Base-by-base conservation (phyloP, 2,329 filamentous ascomycete genomes). In the Diplodia sapinea region DNA sequence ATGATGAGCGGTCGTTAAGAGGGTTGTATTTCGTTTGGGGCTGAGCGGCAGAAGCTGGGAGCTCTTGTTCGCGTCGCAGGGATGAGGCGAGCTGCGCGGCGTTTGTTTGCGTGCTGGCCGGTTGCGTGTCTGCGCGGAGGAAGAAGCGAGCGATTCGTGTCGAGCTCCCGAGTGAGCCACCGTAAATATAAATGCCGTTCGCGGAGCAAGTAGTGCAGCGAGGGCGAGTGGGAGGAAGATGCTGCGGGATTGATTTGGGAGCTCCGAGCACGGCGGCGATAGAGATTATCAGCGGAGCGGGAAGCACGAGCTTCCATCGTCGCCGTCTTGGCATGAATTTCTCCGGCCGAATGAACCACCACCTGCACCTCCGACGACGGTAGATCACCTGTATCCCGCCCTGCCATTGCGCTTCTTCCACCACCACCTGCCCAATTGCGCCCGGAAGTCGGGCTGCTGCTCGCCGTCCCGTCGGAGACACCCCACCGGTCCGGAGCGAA, bases 1-100 rank as follows among this genome's bases (percentile, higher is more conserved):
- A 85, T 85, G 71, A 13, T 69, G 33, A 12, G 15, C 17, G 15
- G 11, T 54, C n/a, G 23, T 51, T 31, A 8, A 12, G 33, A 17
- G n/a, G 36, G 3, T 49, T 23, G 15, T 33, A 33, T 15, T 49
- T 31, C 38, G 26, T 23, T 47, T 47, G 43, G 43, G 2, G 33
- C 15, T 5, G 56, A 26, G 20, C 9, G 9, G 7, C 26, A 38
- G 52, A 49, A 49, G 38, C 13, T 55, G 7, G 52, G 8, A 43
- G 40, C 17, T 49, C 29, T 57, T 54, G 3, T 38, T 59, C 36
- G 47, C 50, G 63, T 33, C 38, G 38, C 62, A 54, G 36, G 47
- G 62, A 54, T 40, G 36, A 36, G 17, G 36, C 13, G 62, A 33
- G 43, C n/a, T 47, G 43, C 8, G 62, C 36, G 62, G 49, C 31